Conservation (phyloP, 176 grass and related monocot species). For the Musa acuminata region DNA sequence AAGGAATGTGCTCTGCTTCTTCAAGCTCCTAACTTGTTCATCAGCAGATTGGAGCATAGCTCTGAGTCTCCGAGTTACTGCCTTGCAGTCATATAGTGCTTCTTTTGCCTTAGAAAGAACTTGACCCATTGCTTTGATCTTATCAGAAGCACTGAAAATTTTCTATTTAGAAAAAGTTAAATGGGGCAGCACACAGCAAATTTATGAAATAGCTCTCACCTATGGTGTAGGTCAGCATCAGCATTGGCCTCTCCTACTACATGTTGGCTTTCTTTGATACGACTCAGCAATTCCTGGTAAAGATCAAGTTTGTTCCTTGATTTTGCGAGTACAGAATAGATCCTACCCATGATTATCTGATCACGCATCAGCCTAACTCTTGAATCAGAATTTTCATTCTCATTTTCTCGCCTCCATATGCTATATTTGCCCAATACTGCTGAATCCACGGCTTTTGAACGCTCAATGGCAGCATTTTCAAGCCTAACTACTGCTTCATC, state of each 20-base stretch:
- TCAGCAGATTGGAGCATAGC: conserved; percentile 50
- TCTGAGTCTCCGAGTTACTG: conserved; percentile 37
- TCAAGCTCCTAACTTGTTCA: conserved; percentile 57
- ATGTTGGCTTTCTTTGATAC: conserved; percentile 49
- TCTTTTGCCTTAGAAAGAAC: conserved; percentile 47
- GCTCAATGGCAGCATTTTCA: conserved; percentile 46
- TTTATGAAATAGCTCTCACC: conserved; percentile 12
- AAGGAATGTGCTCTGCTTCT: conserved; percentile 65
- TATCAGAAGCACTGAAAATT: conserved; percentile 36
- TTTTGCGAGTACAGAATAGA: conserved; percentile 48
- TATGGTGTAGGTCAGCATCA: conserved; percentile 46
- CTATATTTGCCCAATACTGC: conserved; percentile 61
- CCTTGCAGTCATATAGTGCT: conserved; percentile 39
- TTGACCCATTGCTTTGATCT: conserved; percentile 41
- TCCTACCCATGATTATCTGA: conserved; percentile 62
- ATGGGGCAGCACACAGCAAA: conserved; percentile 6
- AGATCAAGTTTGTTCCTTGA: conserved; percentile 45
- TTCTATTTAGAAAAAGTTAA: background rate
- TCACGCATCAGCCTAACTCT: conserved; percentile 42
- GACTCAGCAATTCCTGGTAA: conserved; percentile 38
- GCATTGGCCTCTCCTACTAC: conserved; percentile 47
- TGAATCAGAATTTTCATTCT: conserved; percentile 54
- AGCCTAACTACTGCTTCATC: conserved; percentile 48
- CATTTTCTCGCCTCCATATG: conserved; percentile 48
- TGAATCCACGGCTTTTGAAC: conserved; percentile 51